Evolutionary conservation across 2,329 filamentous ascomycete species (phyloP).

Genomic region (Trichoderma harzianum): DNA sequence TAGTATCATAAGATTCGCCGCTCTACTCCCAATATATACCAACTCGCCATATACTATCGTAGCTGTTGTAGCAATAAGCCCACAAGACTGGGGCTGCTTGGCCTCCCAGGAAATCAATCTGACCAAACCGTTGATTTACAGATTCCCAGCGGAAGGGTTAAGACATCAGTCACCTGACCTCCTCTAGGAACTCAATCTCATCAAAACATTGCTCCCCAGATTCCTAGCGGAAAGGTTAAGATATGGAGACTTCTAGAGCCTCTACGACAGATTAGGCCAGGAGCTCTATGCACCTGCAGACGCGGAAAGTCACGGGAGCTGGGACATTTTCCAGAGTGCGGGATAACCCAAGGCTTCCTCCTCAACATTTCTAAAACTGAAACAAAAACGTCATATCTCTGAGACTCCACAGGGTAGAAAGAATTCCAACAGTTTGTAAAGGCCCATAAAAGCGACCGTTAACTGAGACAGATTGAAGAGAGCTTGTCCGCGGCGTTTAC

Average conservation of each 20-base stretch:
- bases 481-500: background rate
- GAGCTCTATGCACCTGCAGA: background rate
- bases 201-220: background rate
- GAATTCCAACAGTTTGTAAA: background rate
- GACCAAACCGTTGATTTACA: background rate
- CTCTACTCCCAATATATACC: background rate
- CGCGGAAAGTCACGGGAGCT: background rate
- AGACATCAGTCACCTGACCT: background rate
- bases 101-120: background rate
- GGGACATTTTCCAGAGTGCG: background rate
- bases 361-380: background rate
- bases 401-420: background rate
- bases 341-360: background rate
- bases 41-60: background rate
- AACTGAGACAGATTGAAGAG: background rate
- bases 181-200: background rate
- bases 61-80: background rate
- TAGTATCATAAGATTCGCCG: background rate
- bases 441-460: background rate
- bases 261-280: background rate
- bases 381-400: background rate
- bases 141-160: background rate
- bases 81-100: background rate
- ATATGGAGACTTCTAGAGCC: background rate
- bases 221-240: background rate